Conservation (phyloP, 2,329 filamentous ascomycete genomes). For the Trichophaea hybrida region DNA sequence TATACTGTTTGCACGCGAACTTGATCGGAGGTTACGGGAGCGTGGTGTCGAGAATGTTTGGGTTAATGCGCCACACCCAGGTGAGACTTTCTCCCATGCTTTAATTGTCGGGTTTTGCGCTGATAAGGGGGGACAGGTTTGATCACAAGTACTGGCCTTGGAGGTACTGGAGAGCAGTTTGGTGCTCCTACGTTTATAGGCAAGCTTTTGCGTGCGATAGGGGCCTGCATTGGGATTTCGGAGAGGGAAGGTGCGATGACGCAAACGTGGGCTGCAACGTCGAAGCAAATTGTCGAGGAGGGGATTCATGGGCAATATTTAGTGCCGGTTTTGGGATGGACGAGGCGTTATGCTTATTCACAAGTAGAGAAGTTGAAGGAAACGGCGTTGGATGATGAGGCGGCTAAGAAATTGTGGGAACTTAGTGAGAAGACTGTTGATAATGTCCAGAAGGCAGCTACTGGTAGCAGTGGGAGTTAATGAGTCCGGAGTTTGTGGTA, state of each 20-base stretch:
- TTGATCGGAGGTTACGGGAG: conserved; percentile 48
- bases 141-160: conserved; percentile 11
- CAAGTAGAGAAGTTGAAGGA: conserved; percentile 12
- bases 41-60: conserved; percentile 36
- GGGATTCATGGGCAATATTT: conserved; percentile 21
- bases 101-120: conserved; percentile 1
- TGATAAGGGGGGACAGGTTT: too few relatives aligned
- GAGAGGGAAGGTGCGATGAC: conserved; percentile 21
- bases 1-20: conserved; percentile 33
- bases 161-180: conserved; percentile 3
- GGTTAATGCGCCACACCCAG: conserved; percentile 24
- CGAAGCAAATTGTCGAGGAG: conserved; percentile 12
- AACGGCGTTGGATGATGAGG: conserved; percentile 15
- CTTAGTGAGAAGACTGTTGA: conserved; percentile 19
- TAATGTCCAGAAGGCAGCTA: too few relatives aligned
- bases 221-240: conserved; percentile 1
- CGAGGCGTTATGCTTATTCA: conserved; percentile 13
- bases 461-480: too few relatives aligned
- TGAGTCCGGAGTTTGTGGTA: too few relatives aligned
- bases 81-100: conserved; percentile 8
- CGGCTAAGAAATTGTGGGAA: conserved; percentile 22
- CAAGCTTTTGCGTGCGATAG: background rate
- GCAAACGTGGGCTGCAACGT: conserved; percentile 18
- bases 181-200: conserved; percentile 4
- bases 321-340: conserved; percentile 17